Evolutionary conservation across 2,329 filamentous ascomycete genomes (phyloP).

Genomic region (Calonectria montana): DNA sequence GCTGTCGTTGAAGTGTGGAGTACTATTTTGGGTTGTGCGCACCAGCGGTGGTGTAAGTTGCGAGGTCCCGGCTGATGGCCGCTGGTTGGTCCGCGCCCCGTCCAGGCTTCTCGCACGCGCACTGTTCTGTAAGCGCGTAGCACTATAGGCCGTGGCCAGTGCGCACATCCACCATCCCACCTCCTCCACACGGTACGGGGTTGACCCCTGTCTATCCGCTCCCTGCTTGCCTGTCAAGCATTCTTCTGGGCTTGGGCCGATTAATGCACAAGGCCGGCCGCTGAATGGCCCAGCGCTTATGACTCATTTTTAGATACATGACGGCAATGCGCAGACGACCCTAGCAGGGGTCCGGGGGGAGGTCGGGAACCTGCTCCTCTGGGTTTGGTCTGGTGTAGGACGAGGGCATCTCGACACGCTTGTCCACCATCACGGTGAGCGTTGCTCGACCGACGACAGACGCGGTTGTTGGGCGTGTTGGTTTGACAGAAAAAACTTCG

Average conservation of each 20-base stretch:
- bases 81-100: neutral
- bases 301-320: conserved; percentile 48
- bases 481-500: neutral
- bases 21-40: conserved; percentile 24
- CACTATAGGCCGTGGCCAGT: conserved; percentile 22
- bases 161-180: conserved; percentile 17
- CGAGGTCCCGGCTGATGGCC: neutral
- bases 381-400: neutral
- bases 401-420: conserved; percentile 6
- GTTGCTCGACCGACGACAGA: conserved; percentile 23
- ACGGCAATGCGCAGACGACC: conserved; percentile 18
- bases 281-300: conserved; percentile 47
- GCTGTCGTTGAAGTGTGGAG: conserved; percentile 7
- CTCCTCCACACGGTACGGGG: conserved; percentile 20
- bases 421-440: conserved; percentile 9
- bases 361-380: conserved; percentile 9
- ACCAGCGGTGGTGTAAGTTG: neutral
- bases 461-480: conserved; percentile 19
- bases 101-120: neutral
- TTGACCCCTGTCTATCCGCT: neutral
- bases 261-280: conserved; percentile 45
- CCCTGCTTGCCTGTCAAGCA: conserved; percentile 26
- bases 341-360: neutral
- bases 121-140: conserved; percentile 12
- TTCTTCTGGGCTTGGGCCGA: conserved; percentile 41